A percentile compares a stretch with the other conserved stretches of the same genome.
These are phyloP conservation scores for Hypoxylon cercidicola DNA, from an alignment of 495 filamentous ascomycete genomes.

Conservation along the genomic window DNA sequence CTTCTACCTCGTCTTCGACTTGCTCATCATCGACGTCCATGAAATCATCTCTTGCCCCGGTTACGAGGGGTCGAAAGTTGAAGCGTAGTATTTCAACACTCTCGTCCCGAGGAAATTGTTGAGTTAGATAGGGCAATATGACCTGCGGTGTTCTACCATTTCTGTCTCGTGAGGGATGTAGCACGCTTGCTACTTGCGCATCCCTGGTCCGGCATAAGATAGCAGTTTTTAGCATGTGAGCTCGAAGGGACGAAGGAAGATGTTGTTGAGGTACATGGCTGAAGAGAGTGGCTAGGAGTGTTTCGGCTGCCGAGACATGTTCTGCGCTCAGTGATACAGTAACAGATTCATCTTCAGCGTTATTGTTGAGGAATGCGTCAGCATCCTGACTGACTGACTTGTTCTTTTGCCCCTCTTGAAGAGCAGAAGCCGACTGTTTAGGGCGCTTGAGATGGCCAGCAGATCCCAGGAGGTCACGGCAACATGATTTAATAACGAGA, in stretches of 20 bases:
- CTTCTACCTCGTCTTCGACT: slow-evolving; percentile 36
- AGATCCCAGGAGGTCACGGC: slow-evolving; percentile 68
- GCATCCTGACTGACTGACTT: slow-evolving; percentile 51
- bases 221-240: slow-evolving; percentile 79
- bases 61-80: slow-evolving; percentile 67
- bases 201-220: slow-evolving; percentile 72
- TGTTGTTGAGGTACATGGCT: slow-evolving; percentile 67
- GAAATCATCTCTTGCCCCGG: slow-evolving; percentile 27
- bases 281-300: slow-evolving; percentile 71
- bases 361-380: slow-evolving; percentile 50
- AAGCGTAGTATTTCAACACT: slow-evolving; percentile 73
- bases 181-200: slow-evolving; percentile 79
- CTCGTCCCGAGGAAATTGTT: slow-evolving; percentile 65
- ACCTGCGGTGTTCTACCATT: slow-evolving; percentile 69
- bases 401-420: slow-evolving; percentile 41
- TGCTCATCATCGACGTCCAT: slow-evolving; percentile 41
- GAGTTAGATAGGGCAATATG: slow-evolving; percentile 79
- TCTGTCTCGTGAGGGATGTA: slow-evolving; percentile 74
- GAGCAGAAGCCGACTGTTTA: slow-evolving; percentile 36
- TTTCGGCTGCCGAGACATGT: slow-evolving; percentile 58
- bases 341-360: slow-evolving; percentile 49
- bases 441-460: slow-evolving; percentile 49
- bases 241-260: slow-evolving; percentile 70
- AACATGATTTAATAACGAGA: slow-evolving; percentile 68
- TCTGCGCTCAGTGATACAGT: slow-evolving; percentile 45